Conservation (phyloP, 2,329 filamentous ascomycete genomes). For the Penicillium sp. region DNA sequence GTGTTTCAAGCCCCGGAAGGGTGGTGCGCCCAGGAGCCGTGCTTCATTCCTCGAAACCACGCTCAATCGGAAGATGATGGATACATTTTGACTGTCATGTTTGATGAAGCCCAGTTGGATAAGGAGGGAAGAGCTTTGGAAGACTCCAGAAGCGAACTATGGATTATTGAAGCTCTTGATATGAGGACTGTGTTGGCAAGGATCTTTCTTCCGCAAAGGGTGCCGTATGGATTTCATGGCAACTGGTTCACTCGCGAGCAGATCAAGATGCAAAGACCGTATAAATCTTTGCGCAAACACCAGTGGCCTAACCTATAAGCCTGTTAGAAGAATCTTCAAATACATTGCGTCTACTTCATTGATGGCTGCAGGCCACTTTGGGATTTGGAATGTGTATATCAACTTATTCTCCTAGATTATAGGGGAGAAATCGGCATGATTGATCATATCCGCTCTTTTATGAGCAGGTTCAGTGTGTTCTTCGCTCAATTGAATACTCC, state of each 20-base stretch:
- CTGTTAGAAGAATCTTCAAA: background rate
- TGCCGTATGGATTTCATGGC: conserved; percentile 55
- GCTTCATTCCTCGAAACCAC: conserved; percentile 9
- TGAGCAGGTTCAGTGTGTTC: too few species aligned
- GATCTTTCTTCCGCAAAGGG: conserved; percentile 62
- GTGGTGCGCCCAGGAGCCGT: background rate
- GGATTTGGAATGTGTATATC: too few species aligned
- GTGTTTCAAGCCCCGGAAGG: background rate
- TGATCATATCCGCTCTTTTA: too few species aligned
- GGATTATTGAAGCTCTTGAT: conserved; percentile 36
- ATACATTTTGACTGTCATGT: conserved; percentile 67
- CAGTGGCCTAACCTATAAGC: background rate
- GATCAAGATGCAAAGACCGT: background rate
- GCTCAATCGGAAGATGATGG: conserved; percentile 62
- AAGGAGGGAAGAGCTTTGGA: conserved; percentile 46
- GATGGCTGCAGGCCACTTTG: too few species aligned
- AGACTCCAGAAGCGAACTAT: conserved; percentile 60
- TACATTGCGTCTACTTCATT: too few species aligned
- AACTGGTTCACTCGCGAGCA: background rate
- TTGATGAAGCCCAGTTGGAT: conserved; percentile 63
- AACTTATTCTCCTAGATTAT: too few species aligned
- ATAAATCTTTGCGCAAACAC: background rate
- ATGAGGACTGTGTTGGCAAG: conserved; percentile 59
- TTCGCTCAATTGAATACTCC: too few species aligned
- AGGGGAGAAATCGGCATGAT: too few species aligned